Evolutionary conservation across 768 basidiomycete species (phyloP).

Genomic region (Pluteus cervinus): DNA sequence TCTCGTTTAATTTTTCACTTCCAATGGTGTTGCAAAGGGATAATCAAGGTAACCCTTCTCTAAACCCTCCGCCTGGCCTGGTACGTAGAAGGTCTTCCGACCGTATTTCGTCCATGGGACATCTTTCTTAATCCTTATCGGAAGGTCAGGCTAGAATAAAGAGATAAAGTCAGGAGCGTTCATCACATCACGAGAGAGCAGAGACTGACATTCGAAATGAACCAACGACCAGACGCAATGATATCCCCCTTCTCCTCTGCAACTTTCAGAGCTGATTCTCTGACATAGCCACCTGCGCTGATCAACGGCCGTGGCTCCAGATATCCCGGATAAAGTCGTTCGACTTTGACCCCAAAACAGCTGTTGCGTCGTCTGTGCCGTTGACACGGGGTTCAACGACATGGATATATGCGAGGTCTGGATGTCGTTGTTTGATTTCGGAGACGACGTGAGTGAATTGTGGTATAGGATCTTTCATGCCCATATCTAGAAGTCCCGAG

Average conservation of each 20-base stretch:
- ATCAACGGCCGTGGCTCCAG: conserved; percentile 37
- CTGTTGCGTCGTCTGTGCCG: conserved; percentile 9
- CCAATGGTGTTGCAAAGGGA: conserved; percentile 19
- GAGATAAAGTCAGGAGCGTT: no score
- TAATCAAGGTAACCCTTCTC: conserved; percentile 25
- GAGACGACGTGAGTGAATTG: conserved; percentile 46
- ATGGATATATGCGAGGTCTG: conserved; percentile 49
- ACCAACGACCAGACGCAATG: conserved; percentile 23
- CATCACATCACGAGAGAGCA: background rate
- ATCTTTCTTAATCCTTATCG: conserved; percentile 26
- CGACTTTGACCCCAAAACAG: conserved; percentile 13
- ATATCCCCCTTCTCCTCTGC: conserved; percentile 29
- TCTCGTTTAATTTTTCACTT: no score
- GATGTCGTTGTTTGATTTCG: conserved; percentile 29
- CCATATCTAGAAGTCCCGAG: no score
- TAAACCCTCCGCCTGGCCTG: conserved; percentile 17
- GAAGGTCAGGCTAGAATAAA: conserved; percentile 40
- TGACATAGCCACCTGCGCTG: conserved; percentile 37
- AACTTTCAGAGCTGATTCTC: conserved; percentile 28
- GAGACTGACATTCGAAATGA: conserved; percentile 25
- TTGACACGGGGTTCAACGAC: conserved; percentile 32
- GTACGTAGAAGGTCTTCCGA: conserved; percentile 32
- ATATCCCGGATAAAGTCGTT: conserved; percentile 41
- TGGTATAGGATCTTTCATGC: conserved; percentile 47
- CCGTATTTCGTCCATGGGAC: conserved; percentile 28